Evolutionary conservation across 148 eudicot species (phyloP), one percentile per base, ranked within the genome.

Genomic region (Camellia japonica): DNA sequence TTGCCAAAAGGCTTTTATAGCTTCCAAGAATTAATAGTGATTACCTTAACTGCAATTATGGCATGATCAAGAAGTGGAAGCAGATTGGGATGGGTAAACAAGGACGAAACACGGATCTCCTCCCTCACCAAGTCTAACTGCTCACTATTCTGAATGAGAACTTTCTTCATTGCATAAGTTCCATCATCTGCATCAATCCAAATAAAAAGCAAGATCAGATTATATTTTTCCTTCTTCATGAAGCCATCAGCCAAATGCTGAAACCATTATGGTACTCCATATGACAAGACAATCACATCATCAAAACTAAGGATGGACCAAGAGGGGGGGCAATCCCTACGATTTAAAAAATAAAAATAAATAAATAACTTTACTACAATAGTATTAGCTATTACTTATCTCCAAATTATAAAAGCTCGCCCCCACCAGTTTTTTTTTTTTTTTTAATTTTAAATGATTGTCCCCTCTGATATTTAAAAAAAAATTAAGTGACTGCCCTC

Each of bases 141-240:
- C 82, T 93, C 97, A 67, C 71, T 91, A 76, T 83, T 91, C 86
- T 96, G 99, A 80, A 96, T 96, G 73, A 96, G 85, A 64, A 93
- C 98, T 88, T 93, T 96, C 92, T 93, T 96, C 98, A 96, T 92
- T 42, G 99, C 99, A 88, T 96, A 96, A 61, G 98, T 96, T 74
- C 98, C 99, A 88, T 96, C 99, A 84, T 90, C 98, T 96, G 83
- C 88, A 86, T 78, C 54, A 79, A 74, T 41, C 73, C 11, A 59
- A 15, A 74, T 74, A 18, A 41, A 74, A 74, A 74, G 23, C 51
- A 74, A 59, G 14, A 19, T 38, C 8, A 10, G 54, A 20, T 38
- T 41, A n/a, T 70, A 0, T 51, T 58, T 7, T 56, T 59, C 77
- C 62, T 42, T 38, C 49, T 74, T 8, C 13, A 18, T 42, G 65